Evolutionary conservation across 2,329 filamentous ascomycete species (phyloP).

Genomic region (Paecilomyces fulvus): DNA sequence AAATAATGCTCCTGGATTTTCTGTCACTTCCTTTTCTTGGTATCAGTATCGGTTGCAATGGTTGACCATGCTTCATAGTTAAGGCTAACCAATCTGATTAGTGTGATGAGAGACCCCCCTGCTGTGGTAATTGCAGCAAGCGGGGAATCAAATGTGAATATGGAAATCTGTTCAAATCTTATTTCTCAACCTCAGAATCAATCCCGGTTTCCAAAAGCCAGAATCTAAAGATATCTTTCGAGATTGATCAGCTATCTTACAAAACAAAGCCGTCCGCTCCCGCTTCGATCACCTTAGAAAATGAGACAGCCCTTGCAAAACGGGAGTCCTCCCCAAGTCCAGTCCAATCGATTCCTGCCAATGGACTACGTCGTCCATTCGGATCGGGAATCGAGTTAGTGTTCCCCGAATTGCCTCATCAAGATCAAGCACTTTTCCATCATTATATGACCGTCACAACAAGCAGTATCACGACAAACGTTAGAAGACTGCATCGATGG

Average conservation of each 20-base stretch:
- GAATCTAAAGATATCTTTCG: neutral
- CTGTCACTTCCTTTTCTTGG: too few relatives aligned
- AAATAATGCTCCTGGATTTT: neutral
- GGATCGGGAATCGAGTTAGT: neutral
- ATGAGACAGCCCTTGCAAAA: neutral
- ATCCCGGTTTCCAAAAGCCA: conserved; percentile 2
- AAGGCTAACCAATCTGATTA: conserved; percentile 1
- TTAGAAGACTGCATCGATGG: neutral
- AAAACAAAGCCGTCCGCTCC: neutral
- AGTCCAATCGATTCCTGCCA: neutral
- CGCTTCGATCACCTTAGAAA: neutral
- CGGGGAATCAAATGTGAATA: conserved; percentile 6
- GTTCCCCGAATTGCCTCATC: neutral
- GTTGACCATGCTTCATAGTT: neutral
- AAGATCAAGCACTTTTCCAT: conserved; percentile 2
- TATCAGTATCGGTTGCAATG: neutral
- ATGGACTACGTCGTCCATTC: neutral
- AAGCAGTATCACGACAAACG: conserved; percentile 1
- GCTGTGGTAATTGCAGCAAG: conserved; percentile 4
- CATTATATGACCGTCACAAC: conserved; percentile 4
- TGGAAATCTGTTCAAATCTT: conserved; percentile 2
- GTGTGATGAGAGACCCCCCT: conserved; percentile 6
- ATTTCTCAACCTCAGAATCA: neutral
- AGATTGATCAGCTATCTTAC: neutral
- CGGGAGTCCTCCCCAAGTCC: neutral